Base-by-base conservation (phyloP, 306 rosid species). In the Psophocarpus tetragonolobus region DNA sequence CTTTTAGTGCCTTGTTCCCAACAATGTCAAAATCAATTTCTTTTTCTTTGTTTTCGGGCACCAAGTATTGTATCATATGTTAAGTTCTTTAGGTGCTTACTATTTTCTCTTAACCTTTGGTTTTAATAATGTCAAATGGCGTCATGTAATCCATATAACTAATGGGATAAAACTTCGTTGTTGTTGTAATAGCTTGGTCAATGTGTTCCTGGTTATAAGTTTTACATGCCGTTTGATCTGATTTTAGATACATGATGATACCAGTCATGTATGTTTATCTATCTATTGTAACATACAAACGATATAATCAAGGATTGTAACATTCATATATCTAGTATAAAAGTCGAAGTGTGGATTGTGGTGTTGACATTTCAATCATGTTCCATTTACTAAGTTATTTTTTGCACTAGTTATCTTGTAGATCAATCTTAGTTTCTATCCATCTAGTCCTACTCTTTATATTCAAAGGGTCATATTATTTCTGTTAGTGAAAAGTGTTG, bases 1-100 rank as follows among this genome's bases (percentile, higher is more conserved):
- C n/a, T n/a, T n/a, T n/a, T n/a, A n/a, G n/a, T n/a, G n/a, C n/a
- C n/a, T n/a, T n/a, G n/a, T n/a, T n/a, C n/a, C n/a, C n/a, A n/a
- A n/a, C n/a, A n/a, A n/a, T n/a, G 80, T 83, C 82, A 66, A 82
- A 79, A 82, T 69, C 78, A 84, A 84, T 74, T 87, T 92, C n/a
- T n/a, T n/a, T n/a, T n/a, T n/a, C n/a, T 90, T 84, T 86, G 84
- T 81, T 79, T 82, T 30, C 38, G 57, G 75, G 80, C 75, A 81
- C 76, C 80, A 61, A 80, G 84, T 47, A 79, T 69, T 51, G 73
- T 80, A 74, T 78, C 74, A 35, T 38, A 35, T 38, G 32, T 60
- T 54, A 73, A 82, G 69, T 62, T 66, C 78, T 74, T 17, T 86
- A 72, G 84, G 83, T 56, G 82, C 68, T 42, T 69, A 47, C 54